Percentiles rank a stretch among this genome's conserved stretches.
These are phyloP conservation scores for Hirschfeldia incana DNA, from an alignment of 345 rosid species.

Conservation along the genomic window DNA sequence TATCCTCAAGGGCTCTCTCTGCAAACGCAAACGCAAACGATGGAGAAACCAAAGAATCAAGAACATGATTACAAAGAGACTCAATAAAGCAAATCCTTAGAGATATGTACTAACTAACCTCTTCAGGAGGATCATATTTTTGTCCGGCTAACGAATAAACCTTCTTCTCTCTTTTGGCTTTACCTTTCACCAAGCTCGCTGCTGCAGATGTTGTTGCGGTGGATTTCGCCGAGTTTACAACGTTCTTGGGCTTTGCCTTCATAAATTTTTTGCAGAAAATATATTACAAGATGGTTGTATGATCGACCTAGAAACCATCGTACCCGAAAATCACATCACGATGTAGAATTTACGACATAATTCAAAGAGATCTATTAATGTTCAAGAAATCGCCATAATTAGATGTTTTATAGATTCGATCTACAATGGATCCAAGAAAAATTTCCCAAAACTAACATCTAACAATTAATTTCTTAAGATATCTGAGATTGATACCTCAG, in stretches of 20 bases:
- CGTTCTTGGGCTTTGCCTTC: constrained; percentile 62
- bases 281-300: constrained; percentile 26
- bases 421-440: background rate
- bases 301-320: constrained; percentile 13
- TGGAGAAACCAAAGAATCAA: constrained; percentile 8
- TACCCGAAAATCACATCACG: constrained; percentile 3
- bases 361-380: background rate
- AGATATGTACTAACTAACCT: constrained; percentile 47
- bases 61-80: constrained; percentile 7
- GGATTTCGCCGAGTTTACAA: constrained; percentile 42
- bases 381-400: background rate
- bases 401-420: background rate
- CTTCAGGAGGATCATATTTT: constrained; percentile 84
- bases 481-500: constrained; percentile 50
- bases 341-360: background rate
- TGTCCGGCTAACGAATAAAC: constrained; percentile 84
- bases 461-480: background rate
- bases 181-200: constrained; percentile 54
- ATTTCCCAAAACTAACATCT: background rate
- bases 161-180: constrained; percentile 89
- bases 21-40: constrained; percentile 29
- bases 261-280: constrained; percentile 27
- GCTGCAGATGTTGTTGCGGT: constrained; percentile 45
- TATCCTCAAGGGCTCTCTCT: constrained; percentile 97
- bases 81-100: constrained; percentile 1